Percentiles rank a stretch among this genome's conserved stretches.
Evolutionary conservation across 163 green algal genomes (phyloP).

Genomic region (Coccomyxa subellipsoidea): DNA sequence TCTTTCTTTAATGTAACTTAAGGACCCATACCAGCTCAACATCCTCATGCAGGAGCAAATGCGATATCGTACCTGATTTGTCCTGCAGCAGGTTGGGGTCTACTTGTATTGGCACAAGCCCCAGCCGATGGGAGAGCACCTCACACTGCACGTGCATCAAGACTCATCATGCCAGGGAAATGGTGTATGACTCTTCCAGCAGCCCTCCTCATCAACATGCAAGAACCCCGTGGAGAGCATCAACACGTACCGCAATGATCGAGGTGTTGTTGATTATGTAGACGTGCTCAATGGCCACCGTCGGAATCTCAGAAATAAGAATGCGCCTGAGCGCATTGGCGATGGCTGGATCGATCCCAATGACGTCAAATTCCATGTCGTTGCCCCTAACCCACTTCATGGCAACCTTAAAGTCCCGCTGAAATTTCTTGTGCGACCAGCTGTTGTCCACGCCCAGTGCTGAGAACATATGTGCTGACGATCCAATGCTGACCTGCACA

Average conservation of each 20-base stretch:
- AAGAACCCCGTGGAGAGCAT: too few species aligned
- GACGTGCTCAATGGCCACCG: slow-evolving; percentile 96
- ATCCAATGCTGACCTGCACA: slow-evolving; percentile 67
- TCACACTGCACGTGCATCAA: slow-evolving; percentile 71
- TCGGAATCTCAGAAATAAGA: slow-evolving; percentile 93
- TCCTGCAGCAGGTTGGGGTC: slow-evolving; percentile 75
- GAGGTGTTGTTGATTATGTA: slow-evolving; percentile 98
- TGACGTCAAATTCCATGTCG: slow-evolving; percentile 90
- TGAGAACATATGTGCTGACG: slow-evolving; percentile 60
- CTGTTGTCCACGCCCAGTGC: slow-evolving; percentile 70
- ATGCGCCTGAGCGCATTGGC: slow-evolving; percentile 94
- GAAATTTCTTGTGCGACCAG: slow-evolving; percentile 71
- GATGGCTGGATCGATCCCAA: slow-evolving; percentile 77
- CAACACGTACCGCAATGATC: slow-evolving; percentile 84
- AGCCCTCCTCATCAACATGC: too few species aligned
- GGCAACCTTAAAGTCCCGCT: slow-evolving; percentile 62
- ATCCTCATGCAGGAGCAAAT: too few species aligned
- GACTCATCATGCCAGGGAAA: too few species aligned
- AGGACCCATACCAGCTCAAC: too few species aligned
- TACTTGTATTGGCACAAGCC: slow-evolving; percentile 84
- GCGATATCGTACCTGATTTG: slow-evolving; percentile 16
- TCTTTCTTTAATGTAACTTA: too few species aligned
- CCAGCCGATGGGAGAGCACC: slow-evolving; percentile 91
- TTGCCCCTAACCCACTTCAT: slow-evolving; percentile 49
- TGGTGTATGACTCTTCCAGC: too few species aligned